phyloP scores from a whole-genome alignment of 441 rosid genomes.

The Mallotus repandus region DNA sequence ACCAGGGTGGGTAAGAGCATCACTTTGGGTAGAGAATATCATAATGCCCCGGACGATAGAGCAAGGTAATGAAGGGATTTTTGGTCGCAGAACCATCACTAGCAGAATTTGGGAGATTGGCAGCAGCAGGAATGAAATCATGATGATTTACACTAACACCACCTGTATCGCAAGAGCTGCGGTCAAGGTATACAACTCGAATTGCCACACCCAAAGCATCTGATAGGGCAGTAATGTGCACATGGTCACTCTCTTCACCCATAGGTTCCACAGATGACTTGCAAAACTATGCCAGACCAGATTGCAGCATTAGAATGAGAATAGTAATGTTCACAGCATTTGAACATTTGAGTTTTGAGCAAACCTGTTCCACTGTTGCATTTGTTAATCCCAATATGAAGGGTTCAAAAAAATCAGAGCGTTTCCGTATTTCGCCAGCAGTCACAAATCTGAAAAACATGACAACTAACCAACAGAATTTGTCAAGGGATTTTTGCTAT shows the following conservation, averaged over 20 bases:
- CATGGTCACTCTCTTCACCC: constrained; percentile 99
- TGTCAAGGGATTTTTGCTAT: constrained; percentile 33
- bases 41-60: constrained; percentile 97
- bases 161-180: constrained; percentile 80
- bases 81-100: constrained; percentile 31
- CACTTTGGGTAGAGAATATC: constrained; percentile 91
- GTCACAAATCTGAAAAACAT: constrained; percentile 99
- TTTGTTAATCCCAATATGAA: constrained; percentile 77
- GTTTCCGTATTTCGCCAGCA: constrained; percentile 85
- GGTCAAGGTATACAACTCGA: constrained; percentile 89
- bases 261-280: constrained; percentile 97
- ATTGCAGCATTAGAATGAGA: constrained; percentile 13
- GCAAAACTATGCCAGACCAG: constrained; percentile 72
- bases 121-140: constrained; percentile 68
- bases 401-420: constrained; percentile 87
- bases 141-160: constrained; percentile 87
- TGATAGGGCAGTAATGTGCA: constrained; percentile 82
- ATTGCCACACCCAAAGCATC: constrained; percentile 93
- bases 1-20: constrained; percentile 31
- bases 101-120: constrained; percentile 33
- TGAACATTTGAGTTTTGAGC: constrained; percentile 19
- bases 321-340: neutral
- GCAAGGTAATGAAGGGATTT: constrained; percentile 72
- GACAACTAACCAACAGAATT: constrained; percentile 68
- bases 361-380: constrained; percentile 90